A percentile compares a stretch with the other conserved stretches of the same genome.
Conservation (phyloP, 73 alveolate genomes). For the Stentor coeruleus region DNA sequence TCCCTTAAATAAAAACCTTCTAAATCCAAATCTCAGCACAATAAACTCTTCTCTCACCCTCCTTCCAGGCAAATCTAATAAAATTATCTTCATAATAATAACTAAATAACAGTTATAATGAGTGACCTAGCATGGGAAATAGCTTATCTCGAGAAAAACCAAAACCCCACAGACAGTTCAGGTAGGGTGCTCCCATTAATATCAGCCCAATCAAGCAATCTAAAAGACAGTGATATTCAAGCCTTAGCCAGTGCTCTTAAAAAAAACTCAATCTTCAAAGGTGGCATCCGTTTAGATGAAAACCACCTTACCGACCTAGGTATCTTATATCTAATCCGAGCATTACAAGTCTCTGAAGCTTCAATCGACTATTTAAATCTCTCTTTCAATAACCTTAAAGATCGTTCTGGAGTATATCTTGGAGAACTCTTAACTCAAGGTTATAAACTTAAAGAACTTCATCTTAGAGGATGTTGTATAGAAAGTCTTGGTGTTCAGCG, state of each 20-base stretch:
- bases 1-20: too few species aligned
- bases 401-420: constrained; percentile 22
- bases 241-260: background rate
- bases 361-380: background rate
- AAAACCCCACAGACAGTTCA: background rate
- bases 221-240: background rate
- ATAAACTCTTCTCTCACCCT: too few species aligned
- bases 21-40: too few species aligned
- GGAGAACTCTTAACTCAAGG: constrained; percentile 9
- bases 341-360: background rate
- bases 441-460: background rate
- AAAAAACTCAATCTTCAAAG: background rate
- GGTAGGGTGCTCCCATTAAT: background rate
- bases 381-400: constrained; percentile 24
- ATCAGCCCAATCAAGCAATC: background rate
- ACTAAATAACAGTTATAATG: too few species aligned
- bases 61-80: too few species aligned
- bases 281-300: background rate
- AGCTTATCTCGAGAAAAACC: background rate
- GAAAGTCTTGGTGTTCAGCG: background rate
- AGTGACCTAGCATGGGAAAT: constrained; percentile 1
- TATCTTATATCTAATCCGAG: background rate
- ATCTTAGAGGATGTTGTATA: background rate
- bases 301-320: background rate
- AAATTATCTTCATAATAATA: too few species aligned